phyloP scores from a whole-genome alignment of 2,329 filamentous ascomycete genomes.

The Hymenotorrendiella dingleyae region DNA sequence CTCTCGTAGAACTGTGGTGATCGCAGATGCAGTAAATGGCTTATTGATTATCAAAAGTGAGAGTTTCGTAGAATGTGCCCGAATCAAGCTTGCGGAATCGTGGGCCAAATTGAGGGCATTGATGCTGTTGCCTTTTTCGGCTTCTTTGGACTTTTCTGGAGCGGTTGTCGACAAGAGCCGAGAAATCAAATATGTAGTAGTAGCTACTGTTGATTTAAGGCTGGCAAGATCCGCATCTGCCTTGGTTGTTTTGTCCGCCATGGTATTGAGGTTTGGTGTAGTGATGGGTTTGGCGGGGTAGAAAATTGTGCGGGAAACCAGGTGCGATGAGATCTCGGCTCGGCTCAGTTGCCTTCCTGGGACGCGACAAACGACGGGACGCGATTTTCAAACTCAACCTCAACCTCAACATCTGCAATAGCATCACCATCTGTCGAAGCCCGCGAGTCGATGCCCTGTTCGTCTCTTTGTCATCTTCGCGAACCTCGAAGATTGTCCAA shows the following conservation, averaged over 20 bases:
- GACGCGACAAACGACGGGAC: not conserved
- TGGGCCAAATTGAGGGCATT: slow-evolving; percentile 63
- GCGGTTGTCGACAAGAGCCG: slow-evolving; percentile 16
- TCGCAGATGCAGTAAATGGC: slow-evolving; percentile 76
- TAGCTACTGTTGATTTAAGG: slow-evolving; percentile 23
- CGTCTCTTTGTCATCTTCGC: no score
- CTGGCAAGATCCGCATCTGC: slow-evolving; percentile 15
- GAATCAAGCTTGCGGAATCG: slow-evolving; percentile 67
- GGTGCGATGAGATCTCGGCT: no score
- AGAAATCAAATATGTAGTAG: slow-evolving; percentile 18
- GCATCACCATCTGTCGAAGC: no score
- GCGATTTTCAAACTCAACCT: not conserved
- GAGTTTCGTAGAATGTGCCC: slow-evolving; percentile 80
- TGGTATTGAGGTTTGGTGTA: slow-evolving; percentile 2
- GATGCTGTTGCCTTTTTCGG: slow-evolving; percentile 26
- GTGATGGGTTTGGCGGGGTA: not conserved
- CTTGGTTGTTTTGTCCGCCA: slow-evolving; percentile 10
- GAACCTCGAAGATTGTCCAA: no score
- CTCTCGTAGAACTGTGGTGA: slow-evolving; percentile 64
- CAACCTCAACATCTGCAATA: not conserved
- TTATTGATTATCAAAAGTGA: slow-evolving; percentile 81
- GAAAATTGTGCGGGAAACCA: no score
- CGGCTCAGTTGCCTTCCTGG: no score
- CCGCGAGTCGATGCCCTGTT: not conserved
- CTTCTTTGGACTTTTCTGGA: not conserved